Evolutionary conservation across 306 rosid genomes (phyloP).

Genomic region (Pueraria montana): DNA sequence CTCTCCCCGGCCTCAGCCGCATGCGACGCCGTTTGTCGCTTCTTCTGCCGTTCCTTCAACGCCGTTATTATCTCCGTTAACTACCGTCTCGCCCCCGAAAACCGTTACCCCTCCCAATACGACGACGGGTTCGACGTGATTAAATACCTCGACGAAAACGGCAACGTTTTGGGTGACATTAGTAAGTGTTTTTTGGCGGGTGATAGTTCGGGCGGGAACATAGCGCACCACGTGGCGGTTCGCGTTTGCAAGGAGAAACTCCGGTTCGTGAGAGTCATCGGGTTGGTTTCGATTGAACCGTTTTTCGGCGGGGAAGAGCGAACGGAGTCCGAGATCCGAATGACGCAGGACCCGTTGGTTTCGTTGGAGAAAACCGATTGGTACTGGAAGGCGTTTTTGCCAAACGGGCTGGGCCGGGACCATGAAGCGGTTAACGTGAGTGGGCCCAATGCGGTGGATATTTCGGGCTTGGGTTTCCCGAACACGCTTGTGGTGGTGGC

Average conservation of each 20-base stretch:
- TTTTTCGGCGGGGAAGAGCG: conserved; percentile 84
- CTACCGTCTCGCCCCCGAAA: conserved; percentile 82
- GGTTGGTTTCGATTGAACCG: conserved; percentile 75
- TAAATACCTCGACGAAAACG: conserved; percentile 51
- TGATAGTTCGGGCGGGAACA: conserved; percentile 83
- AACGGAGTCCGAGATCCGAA: conserved; percentile 65
- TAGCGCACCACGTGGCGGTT: conserved; percentile 75
- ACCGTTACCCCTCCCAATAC: conserved; percentile 71
- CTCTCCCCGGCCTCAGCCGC: conserved; percentile 48
- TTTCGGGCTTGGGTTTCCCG: conserved; percentile 68
- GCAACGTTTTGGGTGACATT: conserved; percentile 43
- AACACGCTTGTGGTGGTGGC: conserved; percentile 61
- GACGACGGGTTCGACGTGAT: conserved; percentile 76
- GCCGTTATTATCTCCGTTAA: conserved; percentile 72
- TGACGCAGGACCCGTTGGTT: conserved; percentile 48
- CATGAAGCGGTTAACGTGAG: conserved; percentile 65
- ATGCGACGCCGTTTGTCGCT: conserved; percentile 59
- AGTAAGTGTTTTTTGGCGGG: conserved; percentile 69
- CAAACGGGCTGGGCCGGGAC: conserved; percentile 57
- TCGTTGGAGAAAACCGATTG: conserved; percentile 60
- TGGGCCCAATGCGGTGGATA: conserved; percentile 64
- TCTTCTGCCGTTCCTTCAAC: conserved; percentile 51
- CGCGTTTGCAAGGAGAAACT: conserved; percentile 40
- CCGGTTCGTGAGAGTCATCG: conserved; percentile 6
- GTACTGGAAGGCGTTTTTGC: conserved; percentile 66